Conservation (phyloP, 2,329 filamentous ascomycete species). For the Exophiala bonariae region DNA sequence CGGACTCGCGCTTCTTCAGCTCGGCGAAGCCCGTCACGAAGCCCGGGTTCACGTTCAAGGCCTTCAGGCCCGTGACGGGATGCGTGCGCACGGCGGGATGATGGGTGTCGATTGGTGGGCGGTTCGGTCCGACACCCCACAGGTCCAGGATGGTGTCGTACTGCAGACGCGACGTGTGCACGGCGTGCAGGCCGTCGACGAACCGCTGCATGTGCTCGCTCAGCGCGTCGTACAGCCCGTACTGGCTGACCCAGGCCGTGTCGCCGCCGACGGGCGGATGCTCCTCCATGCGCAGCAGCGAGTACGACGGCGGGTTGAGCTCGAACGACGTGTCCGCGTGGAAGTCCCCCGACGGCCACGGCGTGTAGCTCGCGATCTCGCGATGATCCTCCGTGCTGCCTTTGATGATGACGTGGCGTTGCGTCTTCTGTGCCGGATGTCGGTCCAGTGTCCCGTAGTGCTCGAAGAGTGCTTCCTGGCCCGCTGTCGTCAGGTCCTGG, state of each 20-base stretch:
- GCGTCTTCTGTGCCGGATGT: slow-evolving; percentile 42
- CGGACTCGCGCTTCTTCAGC: slow-evolving; percentile 49
- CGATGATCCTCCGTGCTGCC: slow-evolving; percentile 49
- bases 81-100: slow-evolving; percentile 30
- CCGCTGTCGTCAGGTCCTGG: slow-evolving; percentile 47
- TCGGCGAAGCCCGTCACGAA: slow-evolving; percentile 52
- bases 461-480: slow-evolving; percentile 47
- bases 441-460: slow-evolving; percentile 51
- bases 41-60: slow-evolving; percentile 25
- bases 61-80: slow-evolving; percentile 27
- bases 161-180: slow-evolving; percentile 34
- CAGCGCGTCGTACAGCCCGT: slow-evolving; percentile 27
- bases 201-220: slow-evolving; percentile 22
- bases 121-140: slow-evolving; percentile 23
- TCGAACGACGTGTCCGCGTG: slow-evolving; percentile 30
- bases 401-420: slow-evolving; percentile 43
- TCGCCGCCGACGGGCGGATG: slow-evolving; percentile 27
- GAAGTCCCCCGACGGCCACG: slow-evolving; percentile 36
- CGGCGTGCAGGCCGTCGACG: slow-evolving; percentile 26
- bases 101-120: slow-evolving; percentile 26
- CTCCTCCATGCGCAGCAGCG: slow-evolving; percentile 26
- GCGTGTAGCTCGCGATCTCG: slow-evolving; percentile 47
- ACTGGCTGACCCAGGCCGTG: slow-evolving; percentile 27
- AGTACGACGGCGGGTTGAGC: slow-evolving; percentile 30
- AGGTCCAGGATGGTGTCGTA: slow-evolving; percentile 43